phyloP scores from a whole-genome alignment of 2,329 filamentous ascomycete genomes.

The Cryphonectria carpinicola region DNA sequence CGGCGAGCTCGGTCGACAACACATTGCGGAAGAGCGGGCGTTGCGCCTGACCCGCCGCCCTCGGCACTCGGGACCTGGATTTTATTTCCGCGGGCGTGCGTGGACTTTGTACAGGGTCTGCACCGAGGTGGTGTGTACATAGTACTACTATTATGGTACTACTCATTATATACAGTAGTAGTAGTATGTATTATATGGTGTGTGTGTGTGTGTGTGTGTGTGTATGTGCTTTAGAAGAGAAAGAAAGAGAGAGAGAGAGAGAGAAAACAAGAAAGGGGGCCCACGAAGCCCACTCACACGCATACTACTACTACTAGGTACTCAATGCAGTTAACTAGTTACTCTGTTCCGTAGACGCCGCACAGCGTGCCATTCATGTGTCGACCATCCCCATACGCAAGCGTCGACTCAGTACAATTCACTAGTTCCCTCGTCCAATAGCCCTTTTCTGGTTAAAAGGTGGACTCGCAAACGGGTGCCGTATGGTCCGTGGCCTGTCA shows the following conservation, averaged over 20 bases:
- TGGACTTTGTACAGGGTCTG: not conserved
- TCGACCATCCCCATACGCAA: not conserved
- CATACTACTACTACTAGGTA: not conserved
- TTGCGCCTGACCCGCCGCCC: conserved; percentile 4
- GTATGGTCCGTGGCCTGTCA: not conserved
- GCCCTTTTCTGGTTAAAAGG: conserved; percentile 5
- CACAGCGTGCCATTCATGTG: not conserved
- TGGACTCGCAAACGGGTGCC: not conserved
- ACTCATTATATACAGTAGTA: no score
- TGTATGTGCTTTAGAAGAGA: not conserved
- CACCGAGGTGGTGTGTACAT: not conserved
- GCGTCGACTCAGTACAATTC: not conserved
- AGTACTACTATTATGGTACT: no score
- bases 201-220: not conserved
- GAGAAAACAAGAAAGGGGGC: not conserved
- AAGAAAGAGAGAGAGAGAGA: not conserved
- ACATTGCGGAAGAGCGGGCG: conserved; percentile 6
- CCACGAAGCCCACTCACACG: not conserved
- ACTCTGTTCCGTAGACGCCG: not conserved
- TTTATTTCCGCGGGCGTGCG: not conserved
- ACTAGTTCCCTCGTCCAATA: not conserved
- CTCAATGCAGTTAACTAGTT: not conserved
- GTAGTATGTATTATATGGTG: no score
- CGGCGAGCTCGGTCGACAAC: conserved; percentile 11
- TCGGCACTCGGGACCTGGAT: not conserved